phyloP scores from a whole-genome alignment of 1,139 yeast species.

The Candida sp. region DNA sequence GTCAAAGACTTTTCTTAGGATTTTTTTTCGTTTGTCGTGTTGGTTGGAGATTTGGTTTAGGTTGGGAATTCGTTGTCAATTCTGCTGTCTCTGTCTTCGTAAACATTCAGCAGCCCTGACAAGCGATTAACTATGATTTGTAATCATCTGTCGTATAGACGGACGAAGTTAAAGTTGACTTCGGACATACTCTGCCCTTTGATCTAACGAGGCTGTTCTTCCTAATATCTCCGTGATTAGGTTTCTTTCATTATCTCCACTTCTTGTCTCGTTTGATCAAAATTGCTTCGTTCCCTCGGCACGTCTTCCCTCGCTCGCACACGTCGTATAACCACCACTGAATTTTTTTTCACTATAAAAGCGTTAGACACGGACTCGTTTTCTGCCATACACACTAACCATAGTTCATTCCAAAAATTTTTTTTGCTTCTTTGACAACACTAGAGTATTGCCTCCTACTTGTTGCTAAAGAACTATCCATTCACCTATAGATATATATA shows the following conservation, averaged over 20 bases:
- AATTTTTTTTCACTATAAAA: constrained; percentile 3
- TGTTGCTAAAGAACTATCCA: not conserved
- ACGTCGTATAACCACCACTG: constrained; percentile 1
- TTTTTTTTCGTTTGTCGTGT: too few relatives aligned
- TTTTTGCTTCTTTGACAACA: not conserved
- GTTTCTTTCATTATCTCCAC: not conserved
- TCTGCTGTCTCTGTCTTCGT: too few relatives aligned
- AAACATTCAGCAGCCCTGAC: too few relatives aligned
- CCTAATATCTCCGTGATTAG: not conserved
- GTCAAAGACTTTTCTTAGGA: too few relatives aligned
- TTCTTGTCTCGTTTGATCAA: not conserved
- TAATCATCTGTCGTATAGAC: too few relatives aligned
- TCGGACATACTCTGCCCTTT: too few relatives aligned
- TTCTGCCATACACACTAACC: not conserved
- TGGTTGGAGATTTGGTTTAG: too few relatives aligned
- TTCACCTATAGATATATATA: too few relatives aligned
- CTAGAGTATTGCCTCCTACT: not conserved
- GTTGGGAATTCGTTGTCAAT: too few relatives aligned
- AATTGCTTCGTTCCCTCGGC: constrained; percentile 2
- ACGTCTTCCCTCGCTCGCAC: not conserved
- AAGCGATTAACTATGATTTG: too few relatives aligned
- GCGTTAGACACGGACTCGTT: not conserved
- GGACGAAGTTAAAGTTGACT: too few relatives aligned
- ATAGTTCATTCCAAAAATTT: not conserved
- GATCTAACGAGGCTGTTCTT: too few relatives aligned